Percentiles rank a stretch among this genome's conserved stretches.
Conservation (phyloP, 2,329 filamentous ascomycete genomes). For the Aspergillus sp. region DNA sequence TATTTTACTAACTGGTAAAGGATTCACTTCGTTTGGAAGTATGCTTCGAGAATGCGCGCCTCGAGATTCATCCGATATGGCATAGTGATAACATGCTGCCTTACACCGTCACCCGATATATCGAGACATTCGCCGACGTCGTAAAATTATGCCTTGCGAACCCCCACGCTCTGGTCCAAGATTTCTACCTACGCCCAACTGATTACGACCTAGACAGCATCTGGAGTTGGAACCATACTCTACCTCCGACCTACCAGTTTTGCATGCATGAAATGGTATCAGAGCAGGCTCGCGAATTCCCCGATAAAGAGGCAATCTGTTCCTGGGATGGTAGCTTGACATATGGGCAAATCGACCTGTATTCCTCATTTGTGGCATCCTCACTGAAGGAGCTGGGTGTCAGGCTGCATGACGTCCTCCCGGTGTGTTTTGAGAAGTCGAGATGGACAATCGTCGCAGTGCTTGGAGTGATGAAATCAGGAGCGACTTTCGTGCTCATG, state of each 20-base stretch:
- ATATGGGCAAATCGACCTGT: conserved; percentile 32
- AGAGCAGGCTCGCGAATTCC: conserved; percentile 22
- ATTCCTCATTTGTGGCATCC: conserved; percentile 32
- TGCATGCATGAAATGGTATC: conserved; percentile 52
- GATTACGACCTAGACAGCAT: conserved; percentile 44
- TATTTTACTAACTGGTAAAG: conserved; percentile 20
- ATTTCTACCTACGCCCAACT: conserved; percentile 32
- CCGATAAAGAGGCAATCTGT: conserved; percentile 28
- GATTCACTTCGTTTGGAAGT: conserved; percentile 34
- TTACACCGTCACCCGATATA: conserved; percentile 45
- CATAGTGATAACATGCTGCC: conserved; percentile 41
- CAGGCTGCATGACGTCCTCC: conserved; percentile 26
- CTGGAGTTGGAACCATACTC: conserved; percentile 49
- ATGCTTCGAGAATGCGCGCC: conserved; percentile 21
- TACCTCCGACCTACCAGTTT: conserved; percentile 45
- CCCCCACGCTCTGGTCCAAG: conserved; percentile 29
- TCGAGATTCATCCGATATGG: conserved; percentile 46
- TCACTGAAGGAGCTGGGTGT: conserved; percentile 29
- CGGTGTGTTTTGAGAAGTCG: conserved; percentile 36
- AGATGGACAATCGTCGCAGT: conserved; percentile 35
- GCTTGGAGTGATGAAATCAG: conserved; percentile 34
- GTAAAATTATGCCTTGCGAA: conserved; percentile 36
- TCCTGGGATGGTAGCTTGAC: conserved; percentile 36
- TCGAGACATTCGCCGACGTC: conserved; percentile 45
- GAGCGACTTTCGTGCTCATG: conserved; percentile 33